Percentiles rank a stretch among this genome's conserved stretches.
These are phyloP conservation scores for Arachis stenosperma DNA, from an alignment of 306 rosid species.

Conservation along the genomic window DNA sequence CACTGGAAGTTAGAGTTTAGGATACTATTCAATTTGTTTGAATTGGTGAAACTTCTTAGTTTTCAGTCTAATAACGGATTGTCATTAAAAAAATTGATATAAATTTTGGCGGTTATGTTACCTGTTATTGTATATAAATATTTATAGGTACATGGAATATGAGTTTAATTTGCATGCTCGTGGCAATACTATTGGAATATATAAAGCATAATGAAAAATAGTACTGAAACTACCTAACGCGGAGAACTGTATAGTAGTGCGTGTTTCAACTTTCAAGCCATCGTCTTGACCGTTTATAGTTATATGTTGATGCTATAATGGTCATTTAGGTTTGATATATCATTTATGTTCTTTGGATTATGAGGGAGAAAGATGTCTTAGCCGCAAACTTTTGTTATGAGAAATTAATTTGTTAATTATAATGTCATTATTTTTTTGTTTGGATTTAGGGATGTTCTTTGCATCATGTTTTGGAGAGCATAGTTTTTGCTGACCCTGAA, in stretches of 20 bases:
- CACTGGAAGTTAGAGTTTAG: background rate
- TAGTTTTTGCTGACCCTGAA: slow-evolving; percentile 49
- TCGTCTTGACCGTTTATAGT: background rate
- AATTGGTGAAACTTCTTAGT: slow-evolving; percentile 8
- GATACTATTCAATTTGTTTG: background rate
- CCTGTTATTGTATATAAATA: background rate
- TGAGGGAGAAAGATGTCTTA: background rate
- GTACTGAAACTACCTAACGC: background rate
- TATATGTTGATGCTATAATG: background rate
- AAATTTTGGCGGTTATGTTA: background rate
- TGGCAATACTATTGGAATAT: slow-evolving; percentile 7
- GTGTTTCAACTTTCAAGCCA: slow-evolving; percentile 25
- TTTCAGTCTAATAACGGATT: slow-evolving; percentile 14
- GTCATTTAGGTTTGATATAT: slow-evolving; percentile 20
- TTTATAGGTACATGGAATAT: background rate
- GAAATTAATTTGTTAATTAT: slow-evolving; percentile 32
- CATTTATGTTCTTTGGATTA: background rate
- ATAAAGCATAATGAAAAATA: slow-evolving; percentile 20
- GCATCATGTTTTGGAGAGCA: slow-evolving; percentile 71
- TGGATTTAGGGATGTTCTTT: slow-evolving; percentile 78
- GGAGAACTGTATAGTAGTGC: slow-evolving; percentile 1
- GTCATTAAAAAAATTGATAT: background rate
- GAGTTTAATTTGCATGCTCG: slow-evolving; percentile 14
- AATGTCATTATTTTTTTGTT: slow-evolving; percentile 32
- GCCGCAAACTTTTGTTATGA: slow-evolving; percentile 2